phyloP scores from a whole-genome alignment of 257 asterid genomes.

The Penstemon davidsonii region DNA sequence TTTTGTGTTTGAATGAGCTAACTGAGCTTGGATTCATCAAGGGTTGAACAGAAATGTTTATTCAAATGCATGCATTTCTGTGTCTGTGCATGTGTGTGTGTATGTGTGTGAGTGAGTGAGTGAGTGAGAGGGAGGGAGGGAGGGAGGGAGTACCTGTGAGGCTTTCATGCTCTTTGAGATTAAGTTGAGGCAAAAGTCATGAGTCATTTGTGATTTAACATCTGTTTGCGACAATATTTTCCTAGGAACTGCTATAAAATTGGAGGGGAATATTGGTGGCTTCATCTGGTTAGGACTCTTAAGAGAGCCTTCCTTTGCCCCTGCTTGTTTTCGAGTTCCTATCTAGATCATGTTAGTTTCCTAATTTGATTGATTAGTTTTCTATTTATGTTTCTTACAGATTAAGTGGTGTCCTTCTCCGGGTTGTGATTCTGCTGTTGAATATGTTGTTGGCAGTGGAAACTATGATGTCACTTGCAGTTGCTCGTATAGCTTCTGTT shows the following conservation, averaged over 20 bases:
- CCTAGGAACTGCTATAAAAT: constrained; percentile 14
- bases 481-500: constrained; percentile 90
- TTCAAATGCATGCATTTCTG: constrained; percentile 11
- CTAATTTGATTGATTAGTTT: constrained; percentile 7
- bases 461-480: constrained; percentile 90
- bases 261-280: neutral
- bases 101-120: neutral
- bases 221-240: constrained; percentile 16
- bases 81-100: neutral
- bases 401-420: constrained; percentile 99
- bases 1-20: neutral
- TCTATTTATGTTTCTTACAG: constrained; percentile 39
- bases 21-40: constrained; percentile 16
- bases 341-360: constrained; percentile 5
- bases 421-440: constrained; percentile 92
- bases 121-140: neutral
- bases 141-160: constrained; percentile 7
- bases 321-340: constrained; percentile 12
- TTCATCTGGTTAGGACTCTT: constrained; percentile 14
- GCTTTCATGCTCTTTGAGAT: constrained; percentile 3
- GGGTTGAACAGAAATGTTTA: constrained; percentile 4
- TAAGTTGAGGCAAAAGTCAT: neutral
- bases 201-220: constrained; percentile 11
- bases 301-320: neutral
- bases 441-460: constrained; percentile 90